A percentile compares a stretch with the other conserved stretches of the same genome.
Conservation (phyloP, 1,284 basidiomycete genomes). For the Boletellus deceptivus region DNA sequence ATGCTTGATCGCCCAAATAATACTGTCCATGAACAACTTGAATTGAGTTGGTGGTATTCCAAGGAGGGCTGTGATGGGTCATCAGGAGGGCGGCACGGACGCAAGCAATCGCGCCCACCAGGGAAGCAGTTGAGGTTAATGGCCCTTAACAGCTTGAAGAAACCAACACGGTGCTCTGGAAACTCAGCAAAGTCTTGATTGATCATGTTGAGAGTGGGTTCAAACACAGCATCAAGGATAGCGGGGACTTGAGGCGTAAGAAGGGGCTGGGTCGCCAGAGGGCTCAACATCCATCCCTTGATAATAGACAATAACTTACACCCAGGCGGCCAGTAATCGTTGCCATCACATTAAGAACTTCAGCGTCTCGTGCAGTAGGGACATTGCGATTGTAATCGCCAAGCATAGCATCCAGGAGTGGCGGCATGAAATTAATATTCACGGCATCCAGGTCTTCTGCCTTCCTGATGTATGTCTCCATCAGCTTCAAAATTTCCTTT, state of each 20-base stretch:
- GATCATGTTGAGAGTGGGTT: constrained; percentile 98
- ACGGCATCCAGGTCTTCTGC: constrained; percentile 95
- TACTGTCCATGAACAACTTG: constrained; percentile 98
- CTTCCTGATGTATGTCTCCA: constrained; percentile 97
- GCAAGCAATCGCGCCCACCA: constrained; percentile 46
- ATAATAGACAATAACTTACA: constrained; percentile 47
- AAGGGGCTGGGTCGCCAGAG: constrained; percentile 50
- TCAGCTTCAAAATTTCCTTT: constrained; percentile 96
- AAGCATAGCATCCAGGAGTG: constrained; percentile 93
- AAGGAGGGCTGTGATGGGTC: constrained; percentile 63
- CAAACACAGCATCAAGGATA: constrained; percentile 96
- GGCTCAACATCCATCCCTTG: constrained; percentile 6
- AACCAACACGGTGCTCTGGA: constrained; percentile 96
- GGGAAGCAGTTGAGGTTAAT: constrained; percentile 97
- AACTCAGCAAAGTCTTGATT: constrained; percentile 98
- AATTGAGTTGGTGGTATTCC: constrained; percentile 90
- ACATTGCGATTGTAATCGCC: constrained; percentile 97
- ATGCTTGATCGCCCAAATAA: constrained; percentile 99
- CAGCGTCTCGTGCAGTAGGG: constrained; percentile 91
- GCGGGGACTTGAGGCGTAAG: constrained; percentile 96
- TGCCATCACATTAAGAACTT: constrained; percentile 97
- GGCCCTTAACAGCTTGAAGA: constrained; percentile 94
- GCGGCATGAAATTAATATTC: constrained; percentile 91
- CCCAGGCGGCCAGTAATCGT: constrained; percentile 90
- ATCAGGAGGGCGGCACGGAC: constrained; percentile 1